These are phyloP conservation scores for Bipolaris gigantea DNA, from an alignment of 2,329 filamentous ascomycete genomes.

Conservation along the genomic window DNA sequence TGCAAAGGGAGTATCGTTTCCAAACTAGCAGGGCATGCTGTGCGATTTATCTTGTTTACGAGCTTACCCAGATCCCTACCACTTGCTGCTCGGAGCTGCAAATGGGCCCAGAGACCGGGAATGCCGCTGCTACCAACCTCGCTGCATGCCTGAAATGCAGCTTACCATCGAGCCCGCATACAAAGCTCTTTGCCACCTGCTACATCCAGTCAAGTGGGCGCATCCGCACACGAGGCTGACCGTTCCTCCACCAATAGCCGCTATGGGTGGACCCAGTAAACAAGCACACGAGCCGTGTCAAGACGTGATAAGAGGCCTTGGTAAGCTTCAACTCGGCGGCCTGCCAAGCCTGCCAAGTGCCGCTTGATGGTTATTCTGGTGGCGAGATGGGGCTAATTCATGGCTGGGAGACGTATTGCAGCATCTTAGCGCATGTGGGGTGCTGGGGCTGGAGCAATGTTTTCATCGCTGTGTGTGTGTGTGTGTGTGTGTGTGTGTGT, in stretches of 20 bases:
- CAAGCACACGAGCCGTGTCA: conserved; percentile 23
- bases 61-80: neutral
- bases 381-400: conserved; percentile 9
- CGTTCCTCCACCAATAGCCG: conserved; percentile 17
- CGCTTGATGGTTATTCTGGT: conserved; percentile 13
- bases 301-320: conserved; percentile 34
- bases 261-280: conserved; percentile 9
- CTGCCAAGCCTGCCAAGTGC: conserved; percentile 15
- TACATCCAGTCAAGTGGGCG: conserved; percentile 16
- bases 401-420: conserved; percentile 7
- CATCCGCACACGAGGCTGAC: conserved; percentile 10
- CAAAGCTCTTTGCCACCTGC: conserved; percentile 21
- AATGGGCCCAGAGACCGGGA: conserved; percentile 15
- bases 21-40: neutral
- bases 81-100: neutral
- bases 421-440: neutral
- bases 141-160: conserved; percentile 13
- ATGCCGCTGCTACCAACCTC: conserved; percentile 12
- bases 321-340: conserved; percentile 19
- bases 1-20: conserved; percentile 1
- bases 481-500: neutral
- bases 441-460: neutral
- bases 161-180: conserved; percentile 13
- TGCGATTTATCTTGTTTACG: conserved; percentile 18
- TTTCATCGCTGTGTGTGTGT: neutral